Evolutionary conservation across 768 basidiomycete species (phyloP).

Genomic region (Naganishia kalamii): DNA sequence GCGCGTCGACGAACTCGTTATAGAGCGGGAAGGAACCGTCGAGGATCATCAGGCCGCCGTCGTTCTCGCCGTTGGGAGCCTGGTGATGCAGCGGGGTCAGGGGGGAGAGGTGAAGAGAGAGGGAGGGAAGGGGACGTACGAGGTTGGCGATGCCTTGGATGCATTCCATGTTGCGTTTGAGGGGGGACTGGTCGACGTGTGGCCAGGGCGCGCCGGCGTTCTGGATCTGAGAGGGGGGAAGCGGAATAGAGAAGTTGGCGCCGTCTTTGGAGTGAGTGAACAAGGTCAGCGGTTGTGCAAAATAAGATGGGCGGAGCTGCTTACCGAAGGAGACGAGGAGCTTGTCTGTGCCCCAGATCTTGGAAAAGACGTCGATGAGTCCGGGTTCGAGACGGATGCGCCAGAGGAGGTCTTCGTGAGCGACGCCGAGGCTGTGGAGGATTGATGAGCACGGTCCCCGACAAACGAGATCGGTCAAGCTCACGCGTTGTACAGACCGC

Average conservation of each 20-base stretch:
- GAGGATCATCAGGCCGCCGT: constrained; percentile 49
- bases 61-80: constrained; percentile 44
- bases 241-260: constrained; percentile 38
- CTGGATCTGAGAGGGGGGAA: constrained; percentile 30
- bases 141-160: constrained; percentile 42
- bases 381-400: constrained; percentile 39
- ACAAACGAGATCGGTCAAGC: background rate
- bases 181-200: constrained; percentile 41
- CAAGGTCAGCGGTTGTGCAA: constrained; percentile 1
- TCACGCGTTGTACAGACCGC: constrained; percentile 22
- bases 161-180: constrained; percentile 25
- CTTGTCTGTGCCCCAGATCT: constrained; percentile 44
- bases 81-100: background rate
- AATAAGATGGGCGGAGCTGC: background rate
- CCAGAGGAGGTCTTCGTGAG: constrained; percentile 43
- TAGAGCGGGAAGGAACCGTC: constrained; percentile 40
- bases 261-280: constrained; percentile 11
- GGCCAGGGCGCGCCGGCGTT: constrained; percentile 35
- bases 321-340: constrained; percentile 37
- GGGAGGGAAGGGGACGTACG: constrained; percentile 3
- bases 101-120: background rate
- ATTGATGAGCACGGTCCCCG: constrained; percentile 22
- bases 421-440: constrained; percentile 29
- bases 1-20: constrained; percentile 42
- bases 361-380: constrained; percentile 39